These are phyloP conservation scores for Eucommia ulmoides DNA, from an alignment of 257 asterid genomes.

Conservation along the genomic window DNA sequence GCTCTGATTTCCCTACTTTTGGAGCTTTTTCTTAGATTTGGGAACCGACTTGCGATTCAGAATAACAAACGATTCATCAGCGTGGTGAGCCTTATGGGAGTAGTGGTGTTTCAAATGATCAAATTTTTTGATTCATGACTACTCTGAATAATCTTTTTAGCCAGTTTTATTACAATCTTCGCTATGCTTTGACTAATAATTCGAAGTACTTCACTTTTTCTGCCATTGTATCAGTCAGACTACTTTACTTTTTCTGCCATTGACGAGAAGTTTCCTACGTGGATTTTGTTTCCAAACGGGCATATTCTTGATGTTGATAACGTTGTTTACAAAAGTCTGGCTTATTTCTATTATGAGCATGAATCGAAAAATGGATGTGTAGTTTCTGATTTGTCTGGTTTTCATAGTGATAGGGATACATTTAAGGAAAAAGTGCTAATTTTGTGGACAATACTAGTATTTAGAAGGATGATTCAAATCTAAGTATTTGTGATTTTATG, in stretches of 20 bases:
- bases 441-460: too few species aligned
- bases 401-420: too few species aligned
- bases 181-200: background rate
- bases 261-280: constrained; percentile 1
- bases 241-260: background rate
- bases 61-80: constrained; percentile 18
- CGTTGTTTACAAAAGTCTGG: too few species aligned
- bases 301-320: background rate
- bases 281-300: constrained; percentile 8
- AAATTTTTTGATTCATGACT: background rate
- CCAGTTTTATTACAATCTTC: background rate
- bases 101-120: constrained; percentile 13
- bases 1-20: constrained; percentile 10
- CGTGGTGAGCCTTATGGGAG: constrained; percentile 17
- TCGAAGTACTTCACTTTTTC: constrained; percentile 10
- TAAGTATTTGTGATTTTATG: too few species aligned
- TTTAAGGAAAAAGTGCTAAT: too few species aligned
- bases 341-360: too few species aligned
- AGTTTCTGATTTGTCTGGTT: too few species aligned
- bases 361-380: too few species aligned
- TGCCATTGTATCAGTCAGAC: too few species aligned
- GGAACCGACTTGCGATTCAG: constrained; percentile 19
- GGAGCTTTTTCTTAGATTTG: constrained; percentile 34
- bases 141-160: background rate
- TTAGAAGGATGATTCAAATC: too few species aligned